Conservation (phyloP, 2,329 filamentous ascomycete species). For the Thermothelomyces thermophilus region DNA sequence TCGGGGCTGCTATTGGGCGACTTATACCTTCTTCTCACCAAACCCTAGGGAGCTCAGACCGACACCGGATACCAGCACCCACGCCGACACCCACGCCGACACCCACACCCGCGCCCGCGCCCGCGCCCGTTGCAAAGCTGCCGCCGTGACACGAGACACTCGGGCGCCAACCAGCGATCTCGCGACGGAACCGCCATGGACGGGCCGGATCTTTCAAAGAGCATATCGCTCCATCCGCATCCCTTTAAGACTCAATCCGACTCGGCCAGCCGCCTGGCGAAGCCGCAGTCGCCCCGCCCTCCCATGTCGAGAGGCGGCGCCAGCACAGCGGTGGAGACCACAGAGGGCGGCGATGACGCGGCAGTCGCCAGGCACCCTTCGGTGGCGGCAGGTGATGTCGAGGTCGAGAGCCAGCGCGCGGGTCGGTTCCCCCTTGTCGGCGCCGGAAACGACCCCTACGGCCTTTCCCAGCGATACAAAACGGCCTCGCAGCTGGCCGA, state of each 20-base stretch:
- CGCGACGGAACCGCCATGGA: constrained; percentile 24
- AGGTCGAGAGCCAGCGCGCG: constrained; percentile 46
- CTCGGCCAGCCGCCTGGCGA: constrained; percentile 15
- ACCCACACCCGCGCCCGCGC: no score
- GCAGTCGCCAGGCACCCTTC: constrained; percentile 21
- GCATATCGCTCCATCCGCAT: constrained; percentile 29
- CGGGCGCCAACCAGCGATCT: background rate
- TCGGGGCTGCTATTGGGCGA: background rate
- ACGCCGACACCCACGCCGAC: no score
- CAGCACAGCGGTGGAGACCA: constrained; percentile 24
- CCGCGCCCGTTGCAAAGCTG: no score
- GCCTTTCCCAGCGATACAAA: constrained; percentile 71
- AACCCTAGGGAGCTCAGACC: background rate
- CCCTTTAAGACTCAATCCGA: constrained; percentile 24
- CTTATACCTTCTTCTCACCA: constrained; percentile 4
- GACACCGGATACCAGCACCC: background rate
- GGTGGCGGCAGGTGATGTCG: constrained; percentile 37
- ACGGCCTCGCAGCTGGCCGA: constrained; percentile 65
- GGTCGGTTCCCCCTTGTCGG: constrained; percentile 51
- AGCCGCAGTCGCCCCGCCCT: constrained; percentile 8
- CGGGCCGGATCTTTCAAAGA: constrained; percentile 27
- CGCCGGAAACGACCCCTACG: constrained; percentile 70
- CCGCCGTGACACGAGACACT: background rate
- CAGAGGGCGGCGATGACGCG: constrained; percentile 17
- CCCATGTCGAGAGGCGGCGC: constrained; percentile 14